Conservation (phyloP, 2,329 filamentous ascomycete species). For the Colletotrichum tamarilloi region DNA sequence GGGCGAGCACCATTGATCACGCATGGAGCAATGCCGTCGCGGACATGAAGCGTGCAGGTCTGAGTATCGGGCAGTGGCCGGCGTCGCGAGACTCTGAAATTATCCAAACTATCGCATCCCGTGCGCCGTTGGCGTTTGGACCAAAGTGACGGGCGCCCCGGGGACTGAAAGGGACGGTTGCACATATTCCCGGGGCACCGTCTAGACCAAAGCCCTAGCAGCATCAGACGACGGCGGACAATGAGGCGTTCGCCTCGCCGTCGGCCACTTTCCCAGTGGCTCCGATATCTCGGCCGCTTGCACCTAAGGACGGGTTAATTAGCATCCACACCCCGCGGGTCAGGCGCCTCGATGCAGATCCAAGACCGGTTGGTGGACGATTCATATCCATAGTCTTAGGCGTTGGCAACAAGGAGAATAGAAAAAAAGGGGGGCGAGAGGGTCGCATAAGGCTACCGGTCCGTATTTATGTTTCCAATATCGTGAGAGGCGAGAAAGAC, state of each 20-base stretch:
- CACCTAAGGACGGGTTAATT: conserved; percentile 21
- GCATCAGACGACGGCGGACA: conserved; percentile 21
- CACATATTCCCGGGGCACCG: conserved; percentile 8
- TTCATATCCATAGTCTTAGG: conserved; percentile 7
- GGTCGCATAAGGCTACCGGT: neutral
- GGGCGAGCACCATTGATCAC: conserved; percentile 25
- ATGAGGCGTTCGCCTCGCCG: conserved; percentile 6
- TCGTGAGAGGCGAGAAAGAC: neutral
- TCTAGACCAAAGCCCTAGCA: conserved; percentile 8
- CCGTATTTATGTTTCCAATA: neutral
- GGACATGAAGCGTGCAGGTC: conserved; percentile 29
- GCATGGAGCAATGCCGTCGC: conserved; percentile 9
- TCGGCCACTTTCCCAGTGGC: conserved; percentile 26
- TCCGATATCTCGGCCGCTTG: conserved; percentile 22
- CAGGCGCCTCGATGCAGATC: conserved; percentile 13
- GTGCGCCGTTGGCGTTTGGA: conserved; percentile 32
- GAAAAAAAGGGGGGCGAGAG: neutral
- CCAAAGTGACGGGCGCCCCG: conserved; percentile 23
- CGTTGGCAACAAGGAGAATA: neutral
- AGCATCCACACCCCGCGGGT: conserved; percentile 19
- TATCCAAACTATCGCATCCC: conserved; percentile 17
- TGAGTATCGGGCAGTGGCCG: conserved; percentile 30
- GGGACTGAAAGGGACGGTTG: conserved; percentile 1
- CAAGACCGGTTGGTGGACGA: conserved; percentile 14
- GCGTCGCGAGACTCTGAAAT: conserved; percentile 19